phyloP scores from a whole-genome alignment of 805 yeast genomes.

The Torulaspora gathmanii region DNA sequence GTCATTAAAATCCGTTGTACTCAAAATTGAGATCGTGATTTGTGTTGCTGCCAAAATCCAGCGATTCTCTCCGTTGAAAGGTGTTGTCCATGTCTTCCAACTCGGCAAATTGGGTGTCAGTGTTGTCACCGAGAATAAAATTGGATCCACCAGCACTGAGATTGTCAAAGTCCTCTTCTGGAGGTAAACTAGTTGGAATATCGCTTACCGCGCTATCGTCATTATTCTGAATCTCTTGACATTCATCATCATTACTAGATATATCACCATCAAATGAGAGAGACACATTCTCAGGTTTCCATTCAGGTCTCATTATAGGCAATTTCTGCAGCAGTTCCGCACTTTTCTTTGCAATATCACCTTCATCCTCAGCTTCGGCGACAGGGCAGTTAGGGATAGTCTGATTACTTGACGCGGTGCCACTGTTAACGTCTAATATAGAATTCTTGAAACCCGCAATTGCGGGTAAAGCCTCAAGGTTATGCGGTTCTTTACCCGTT shows the following conservation, averaged over 20 bases:
- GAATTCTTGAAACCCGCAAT: conserved; percentile 28
- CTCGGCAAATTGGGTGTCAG: conserved; percentile 29
- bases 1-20: conserved; percentile 12
- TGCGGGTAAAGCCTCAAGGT: conserved; percentile 20
- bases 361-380: conserved; percentile 5
- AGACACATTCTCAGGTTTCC: conserved; percentile 29
- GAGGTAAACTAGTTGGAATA: conserved; percentile 6
- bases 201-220: conserved; percentile 6
- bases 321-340: conserved; percentile 38
- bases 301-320: conserved; percentile 36
- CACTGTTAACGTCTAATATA: conserved; percentile 9
- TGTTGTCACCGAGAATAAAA: conserved; percentile 13
- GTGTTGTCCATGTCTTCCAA: conserved; percentile 33
- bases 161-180: conserved; percentile 6
- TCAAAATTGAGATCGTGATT: conserved; percentile 11
- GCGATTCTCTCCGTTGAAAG: conserved; percentile 33
- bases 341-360: conserved; percentile 2
- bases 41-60: conserved; percentile 24
- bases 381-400: conserved; percentile 13
- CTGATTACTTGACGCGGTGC: conserved; percentile 10
- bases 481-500: conserved; percentile 21
- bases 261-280: conserved; percentile 30
- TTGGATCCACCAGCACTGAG: neutral
- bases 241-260: conserved; percentile 8
- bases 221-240: conserved; percentile 10